These are phyloP conservation scores for Pyracantha coccinea DNA, from an alignment of 331 rosid species.

Conservation along the genomic window DNA sequence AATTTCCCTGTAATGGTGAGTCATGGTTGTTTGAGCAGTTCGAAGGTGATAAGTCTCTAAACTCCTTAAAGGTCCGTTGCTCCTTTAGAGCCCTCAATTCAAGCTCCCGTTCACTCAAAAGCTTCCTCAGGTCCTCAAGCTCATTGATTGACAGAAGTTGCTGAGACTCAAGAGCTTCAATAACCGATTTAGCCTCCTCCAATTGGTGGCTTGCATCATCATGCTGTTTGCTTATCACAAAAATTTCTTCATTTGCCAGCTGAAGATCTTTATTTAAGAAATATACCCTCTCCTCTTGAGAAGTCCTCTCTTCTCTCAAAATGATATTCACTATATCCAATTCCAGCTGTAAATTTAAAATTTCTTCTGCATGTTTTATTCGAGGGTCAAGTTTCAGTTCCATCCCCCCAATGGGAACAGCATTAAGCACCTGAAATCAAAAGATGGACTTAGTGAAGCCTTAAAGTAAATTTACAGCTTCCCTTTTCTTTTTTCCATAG, in stretches of 20 bases:
- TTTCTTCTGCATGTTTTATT: constrained; percentile 59
- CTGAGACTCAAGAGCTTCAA: constrained; percentile 80
- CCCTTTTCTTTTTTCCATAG: not conserved
- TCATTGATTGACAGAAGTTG: constrained; percentile 67
- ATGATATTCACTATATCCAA: constrained; percentile 71
- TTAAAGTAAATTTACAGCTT: constrained; percentile 1
- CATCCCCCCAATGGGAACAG: constrained; percentile 19
- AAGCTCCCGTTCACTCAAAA: constrained; percentile 47
- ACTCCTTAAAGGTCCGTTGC: constrained; percentile 38
- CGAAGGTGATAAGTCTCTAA: constrained; percentile 30
- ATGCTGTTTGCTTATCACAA: constrained; percentile 32
- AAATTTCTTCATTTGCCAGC: constrained; percentile 33
- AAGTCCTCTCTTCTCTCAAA: constrained; percentile 63
- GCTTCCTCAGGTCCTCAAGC: constrained; percentile 65
- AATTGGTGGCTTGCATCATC: constrained; percentile 46
- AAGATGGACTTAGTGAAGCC: constrained; percentile 20
- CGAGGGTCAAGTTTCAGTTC: constrained; percentile 25
- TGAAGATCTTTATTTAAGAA: constrained; percentile 48
- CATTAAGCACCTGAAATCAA: constrained; percentile 24
- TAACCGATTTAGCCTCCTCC: constrained; percentile 53
- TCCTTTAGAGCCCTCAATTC: constrained; percentile 60
- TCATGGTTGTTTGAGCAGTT: constrained; percentile 26
- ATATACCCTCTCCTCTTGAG: constrained; percentile 42
- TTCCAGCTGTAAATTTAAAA: constrained; percentile 68
- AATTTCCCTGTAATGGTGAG: constrained; percentile 44